Evolutionary conservation across 305 asterid genomes (phyloP), one percentile per base, ranked within the genome.

Genomic region (Ilex paraguariensis): DNA sequence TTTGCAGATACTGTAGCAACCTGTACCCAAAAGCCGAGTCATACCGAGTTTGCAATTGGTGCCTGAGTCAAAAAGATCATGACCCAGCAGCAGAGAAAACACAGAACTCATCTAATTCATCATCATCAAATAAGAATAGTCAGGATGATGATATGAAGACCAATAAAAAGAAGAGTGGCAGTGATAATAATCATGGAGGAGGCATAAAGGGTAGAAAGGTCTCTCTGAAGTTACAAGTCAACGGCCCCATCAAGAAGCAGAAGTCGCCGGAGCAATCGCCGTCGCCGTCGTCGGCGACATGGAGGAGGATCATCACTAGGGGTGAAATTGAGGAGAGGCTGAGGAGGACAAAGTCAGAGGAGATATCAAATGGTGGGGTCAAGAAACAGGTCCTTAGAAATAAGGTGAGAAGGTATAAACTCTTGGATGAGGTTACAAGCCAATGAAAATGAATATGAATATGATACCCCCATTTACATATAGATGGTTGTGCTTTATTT

Each of bases 371-470:
- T 46, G 66, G 74, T 50, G 75, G 79, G 61, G 62, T 75, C n/a
- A 59, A 65, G 31, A 84, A 72, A 76, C 86, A 76, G 10, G 76
- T 76, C 50, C 65, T 73, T 42, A 81, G 78, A 59, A 82, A 81
- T 62, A 87, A 74, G 81, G 92, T 82, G 39, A 82, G 87, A 67
- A 79, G 92, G 74, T 87, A 84, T 65, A 87, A 87, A 75, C 87
- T 81, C 52, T 73, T 84, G 74, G 88, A 87, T 63, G 95, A 87
- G 57, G 95, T 87, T 49, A 74, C 88, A 11, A 73, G 80, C 42
- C 78, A 63, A 65, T 28, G 2, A 59, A 2, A 30, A 49, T 14
- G 30, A 17, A 10, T 14, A 36, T 36, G 7, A 36, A 8, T 36
- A 36, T 4, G 28, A 21, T 21, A 21, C 28, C 28, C 28, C 28